Conservation (phyloP, 768 basidiomycete genomes). For the Tylopilus plumbeoviolaceoides region DNA sequence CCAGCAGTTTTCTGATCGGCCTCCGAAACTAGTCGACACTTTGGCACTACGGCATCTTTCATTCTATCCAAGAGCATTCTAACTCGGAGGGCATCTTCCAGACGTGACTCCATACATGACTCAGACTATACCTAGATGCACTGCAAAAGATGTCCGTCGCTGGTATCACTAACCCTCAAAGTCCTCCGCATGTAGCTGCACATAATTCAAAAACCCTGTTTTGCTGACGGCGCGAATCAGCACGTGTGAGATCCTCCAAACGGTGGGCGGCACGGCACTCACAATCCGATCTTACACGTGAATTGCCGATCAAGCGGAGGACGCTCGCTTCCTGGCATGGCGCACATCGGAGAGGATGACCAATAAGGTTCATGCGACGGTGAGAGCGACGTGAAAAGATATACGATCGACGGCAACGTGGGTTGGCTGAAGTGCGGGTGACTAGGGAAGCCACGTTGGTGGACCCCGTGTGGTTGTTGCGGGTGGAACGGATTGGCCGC, state of each 20-base stretch:
- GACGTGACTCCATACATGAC: not conserved
- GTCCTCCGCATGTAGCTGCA: conserved; percentile 36
- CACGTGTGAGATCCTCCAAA: not conserved
- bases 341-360: conserved; percentile 33
- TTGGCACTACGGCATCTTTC: too few relatives aligned
- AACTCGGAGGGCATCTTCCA: not conserved
- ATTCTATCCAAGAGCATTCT: not conserved
- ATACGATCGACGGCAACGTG: conserved; percentile 36
- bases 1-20: not conserved
- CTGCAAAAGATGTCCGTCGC: not conserved
- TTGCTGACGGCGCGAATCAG: conserved; percentile 22
- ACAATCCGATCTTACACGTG: conserved; percentile 29
- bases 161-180: conserved; percentile 20
- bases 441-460: conserved; percentile 14
- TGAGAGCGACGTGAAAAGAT: conserved; percentile 38
- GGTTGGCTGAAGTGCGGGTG: conserved; percentile 21
- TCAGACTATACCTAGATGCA: not conserved
- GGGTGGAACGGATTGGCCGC: conserved; percentile 7
- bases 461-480: conserved; percentile 14
- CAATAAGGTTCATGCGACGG: conserved; percentile 36
- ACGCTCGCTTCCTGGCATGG: conserved; percentile 15
- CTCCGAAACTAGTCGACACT: not conserved
- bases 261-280: conserved; percentile 7
- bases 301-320: conserved; percentile 26
- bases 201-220: conserved; percentile 36